phyloP scores from a whole-genome alignment of 768 basidiomycete genomes.

The Leccinellum rugosiceps region DNA sequence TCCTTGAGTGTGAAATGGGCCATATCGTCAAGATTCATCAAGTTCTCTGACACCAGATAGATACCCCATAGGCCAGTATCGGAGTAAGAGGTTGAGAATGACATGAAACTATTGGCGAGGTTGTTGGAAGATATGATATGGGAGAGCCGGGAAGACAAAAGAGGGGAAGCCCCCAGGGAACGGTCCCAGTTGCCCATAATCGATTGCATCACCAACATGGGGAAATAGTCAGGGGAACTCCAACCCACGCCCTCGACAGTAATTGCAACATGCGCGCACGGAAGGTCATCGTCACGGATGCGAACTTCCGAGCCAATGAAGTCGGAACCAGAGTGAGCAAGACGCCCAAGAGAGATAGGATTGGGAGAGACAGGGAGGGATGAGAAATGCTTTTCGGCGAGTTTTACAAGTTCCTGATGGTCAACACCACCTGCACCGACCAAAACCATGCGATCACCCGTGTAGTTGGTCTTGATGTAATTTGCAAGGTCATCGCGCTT shows the following conservation, averaged over 20 bases:
- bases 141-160: constrained; percentile 88
- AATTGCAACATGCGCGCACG: constrained; percentile 90
- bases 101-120: constrained; percentile 99
- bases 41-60: constrained; percentile 94
- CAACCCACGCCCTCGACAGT: constrained; percentile 98
- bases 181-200: constrained; percentile 99
- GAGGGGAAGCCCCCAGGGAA: constrained; percentile 83
- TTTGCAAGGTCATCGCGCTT: constrained; percentile 80
- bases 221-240: constrained; percentile 98
- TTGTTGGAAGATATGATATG: constrained; percentile 89
- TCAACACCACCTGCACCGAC: constrained; percentile 96
- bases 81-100: constrained; percentile 97
- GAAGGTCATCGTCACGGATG: constrained; percentile 86
- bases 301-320: constrained; percentile 97
- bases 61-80: constrained; percentile 99
- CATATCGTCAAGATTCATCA: constrained; percentile 90
- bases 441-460: constrained; percentile 97
- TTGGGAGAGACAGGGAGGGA: constrained; percentile 81
- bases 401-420: constrained; percentile 87
- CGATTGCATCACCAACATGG: constrained; percentile 97
- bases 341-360: constrained; percentile 85
- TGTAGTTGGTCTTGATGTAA: constrained; percentile 98
- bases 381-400: constrained; percentile 93
- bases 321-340: constrained; percentile 68
- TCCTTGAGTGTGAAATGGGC: constrained; percentile 92